Evolutionary conservation across 2,329 filamentous ascomycete genomes (phyloP), one percentile per base, ranked within the genome.

Genomic region (Ceratocystis variospora): DNA sequence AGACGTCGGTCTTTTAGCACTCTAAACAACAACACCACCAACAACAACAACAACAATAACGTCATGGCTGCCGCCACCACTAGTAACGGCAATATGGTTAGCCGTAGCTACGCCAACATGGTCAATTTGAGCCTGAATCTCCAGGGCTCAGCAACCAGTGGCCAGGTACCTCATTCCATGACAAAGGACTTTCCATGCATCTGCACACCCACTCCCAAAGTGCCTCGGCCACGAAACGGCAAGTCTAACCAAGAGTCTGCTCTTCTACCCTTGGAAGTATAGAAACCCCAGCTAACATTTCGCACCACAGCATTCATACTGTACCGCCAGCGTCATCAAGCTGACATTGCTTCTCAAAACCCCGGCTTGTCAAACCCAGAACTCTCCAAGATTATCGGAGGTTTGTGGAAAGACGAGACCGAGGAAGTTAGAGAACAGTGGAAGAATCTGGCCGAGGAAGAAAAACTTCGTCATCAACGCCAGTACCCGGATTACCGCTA

Each of bases 401-500:
- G 90, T 74, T 87, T 92, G 82, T 99, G 94, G 94, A 86, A 87
- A 72, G 82, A 85, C 66, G 86, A 95, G 72, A 77, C 85, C 3
- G 81, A 87, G 28, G 84, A 88, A 64, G 81, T 86, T 67, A 96
- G 96, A 76, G 83, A 86, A 69, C 83, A 87, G 74, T 99, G 94
- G 94, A 96, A 94, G 75, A 81, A 82, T 68, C 82, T 96, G 66
- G 94, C 94, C 68, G 90, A 95, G 77, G 89, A 96, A 77, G 94
- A 97, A 75, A 97, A 97, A 79, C 80, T 85, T 68, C 87, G 89
- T 19, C 94, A 99, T 75, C 87, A 90, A 72, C 86, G 87, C 69
- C 89, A 92, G 76, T 96, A 96, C 74, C 94, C 94, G 1, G 88
- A 90, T 70, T 99, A 99, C 76, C 86, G 91, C 69, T 99, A 97